Conservation (phyloP, 1,139 yeast genomes). For the Wickerhamomyces sp. region DNA sequence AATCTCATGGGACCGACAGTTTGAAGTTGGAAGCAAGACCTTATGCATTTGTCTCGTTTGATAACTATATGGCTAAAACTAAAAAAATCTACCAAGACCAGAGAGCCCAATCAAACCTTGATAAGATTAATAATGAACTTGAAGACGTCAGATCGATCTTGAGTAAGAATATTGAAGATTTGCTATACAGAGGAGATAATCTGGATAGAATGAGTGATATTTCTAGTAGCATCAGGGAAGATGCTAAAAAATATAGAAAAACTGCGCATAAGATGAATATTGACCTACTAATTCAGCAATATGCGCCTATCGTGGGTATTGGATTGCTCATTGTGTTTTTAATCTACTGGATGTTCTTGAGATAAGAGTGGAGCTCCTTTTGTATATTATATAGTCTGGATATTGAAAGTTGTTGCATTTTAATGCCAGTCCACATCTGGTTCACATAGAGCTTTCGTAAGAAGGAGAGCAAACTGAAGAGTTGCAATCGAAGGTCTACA, state of each 20-base stretch:
- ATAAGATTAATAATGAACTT: constrained; percentile 78
- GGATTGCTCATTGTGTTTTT: constrained; percentile 71
- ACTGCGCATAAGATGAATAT: constrained; percentile 89
- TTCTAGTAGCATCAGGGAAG: constrained; percentile 73
- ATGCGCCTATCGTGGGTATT: constrained; percentile 77
- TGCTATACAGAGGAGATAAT: constrained; percentile 91
- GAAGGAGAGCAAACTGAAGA: too few relatives aligned
- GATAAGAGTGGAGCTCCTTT: constrained; percentile 20
- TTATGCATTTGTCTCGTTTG: constrained; percentile 86
- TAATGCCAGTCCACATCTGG: too few relatives aligned
- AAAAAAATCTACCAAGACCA: constrained; percentile 87
- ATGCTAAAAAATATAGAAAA: constrained; percentile 81
- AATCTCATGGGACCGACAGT: constrained; percentile 74
- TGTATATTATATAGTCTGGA: constrained; percentile 4
- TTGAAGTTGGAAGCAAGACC: constrained; percentile 66
- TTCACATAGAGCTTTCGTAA: too few relatives aligned
- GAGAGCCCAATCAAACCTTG: constrained; percentile 84
- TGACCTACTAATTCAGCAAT: constrained; percentile 84
- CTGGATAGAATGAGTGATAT: constrained; percentile 90
- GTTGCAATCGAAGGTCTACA: too few relatives aligned
- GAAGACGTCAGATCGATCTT: constrained; percentile 92
- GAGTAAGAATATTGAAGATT: constrained; percentile 94
- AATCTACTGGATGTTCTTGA: constrained; percentile 75
- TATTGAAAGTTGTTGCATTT: neutral
- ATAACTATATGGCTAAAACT: constrained; percentile 77